These are phyloP conservation scores for Plasmopara muralis DNA, from an alignment of 352 stramenopile genomes.

Conservation along the genomic window DNA sequence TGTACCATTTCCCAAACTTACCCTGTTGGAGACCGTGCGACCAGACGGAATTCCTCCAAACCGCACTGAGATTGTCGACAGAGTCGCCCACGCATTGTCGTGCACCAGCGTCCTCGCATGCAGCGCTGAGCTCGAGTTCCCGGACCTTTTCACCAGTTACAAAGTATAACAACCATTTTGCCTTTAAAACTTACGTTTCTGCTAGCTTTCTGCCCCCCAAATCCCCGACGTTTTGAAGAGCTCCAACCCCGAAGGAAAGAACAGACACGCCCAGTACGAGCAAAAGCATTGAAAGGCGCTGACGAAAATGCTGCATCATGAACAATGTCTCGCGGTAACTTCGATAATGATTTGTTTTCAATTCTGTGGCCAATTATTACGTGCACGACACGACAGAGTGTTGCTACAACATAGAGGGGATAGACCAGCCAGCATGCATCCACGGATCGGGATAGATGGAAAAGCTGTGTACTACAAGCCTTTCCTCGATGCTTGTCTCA, in stretches of 20 bases:
- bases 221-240: slow-evolving; percentile 6
- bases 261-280: too few relatives aligned
- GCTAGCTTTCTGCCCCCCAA: slow-evolving; percentile 17
- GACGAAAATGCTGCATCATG: too few relatives aligned
- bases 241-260: slow-evolving; percentile 3
- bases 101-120: slow-evolving; percentile 62
- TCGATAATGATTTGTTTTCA: too few relatives aligned
- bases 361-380: too few relatives aligned
- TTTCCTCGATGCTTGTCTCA: too few relatives aligned
- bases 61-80: slow-evolving; percentile 55
- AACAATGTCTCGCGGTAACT: too few relatives aligned
- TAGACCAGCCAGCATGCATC: too few relatives aligned
- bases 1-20: slow-evolving; percentile 6
- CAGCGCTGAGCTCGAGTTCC: slow-evolving; percentile 20
- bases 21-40: slow-evolving; percentile 65
- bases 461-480: too few relatives aligned
- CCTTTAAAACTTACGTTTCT: slow-evolving; percentile 8
- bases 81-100: slow-evolving; percentile 53
- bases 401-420: too few relatives aligned
- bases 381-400: too few relatives aligned
- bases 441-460: too few relatives aligned
- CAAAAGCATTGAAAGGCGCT: too few relatives aligned
- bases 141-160: slow-evolving; percentile 10
- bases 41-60: slow-evolving; percentile 48
- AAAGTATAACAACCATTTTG: background rate